Conservation (phyloP, 73 alveolate genomes). For the Blepharisma japonicum region DNA sequence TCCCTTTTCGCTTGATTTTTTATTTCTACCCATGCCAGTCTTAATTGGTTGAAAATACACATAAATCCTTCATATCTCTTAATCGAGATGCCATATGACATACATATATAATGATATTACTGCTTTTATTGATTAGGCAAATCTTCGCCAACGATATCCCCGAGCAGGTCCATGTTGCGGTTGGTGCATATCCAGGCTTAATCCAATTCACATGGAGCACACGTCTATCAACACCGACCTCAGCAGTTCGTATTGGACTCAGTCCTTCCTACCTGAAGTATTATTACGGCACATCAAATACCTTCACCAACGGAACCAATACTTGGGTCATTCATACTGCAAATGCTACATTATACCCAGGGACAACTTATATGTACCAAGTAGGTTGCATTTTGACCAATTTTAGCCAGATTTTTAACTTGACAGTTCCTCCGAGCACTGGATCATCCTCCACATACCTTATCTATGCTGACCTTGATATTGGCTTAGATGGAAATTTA, state of each 20-base stretch:
- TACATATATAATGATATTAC: too few relatives aligned
- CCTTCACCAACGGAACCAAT: neutral
- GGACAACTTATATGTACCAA: neutral
- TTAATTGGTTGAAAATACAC: too few relatives aligned
- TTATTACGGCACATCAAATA: neutral
- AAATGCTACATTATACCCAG: neutral
- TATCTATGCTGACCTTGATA: too few relatives aligned
- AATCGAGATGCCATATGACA: too few relatives aligned
- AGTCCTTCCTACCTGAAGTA: neutral
- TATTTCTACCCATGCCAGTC: too few relatives aligned
- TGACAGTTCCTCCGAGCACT: neutral
- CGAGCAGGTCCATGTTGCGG: slow-evolving; percentile 10
- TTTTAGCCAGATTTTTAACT: neutral
- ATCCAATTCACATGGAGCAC: slow-evolving; percentile 19
- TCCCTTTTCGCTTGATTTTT: too few relatives aligned
- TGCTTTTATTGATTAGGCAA: too few relatives aligned
- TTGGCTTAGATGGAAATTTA: too few relatives aligned
- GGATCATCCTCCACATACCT: too few relatives aligned
- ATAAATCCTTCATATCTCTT: too few relatives aligned
- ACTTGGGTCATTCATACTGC: slow-evolving; percentile 12
- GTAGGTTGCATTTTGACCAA: neutral
- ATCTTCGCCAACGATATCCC: neutral
- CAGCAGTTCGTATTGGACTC: neutral
- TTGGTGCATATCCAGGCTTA: neutral
- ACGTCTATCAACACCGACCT: neutral